phyloP scores from a whole-genome alignment of 2,329 filamentous ascomycete species.

The Trichoderma sp. region DNA sequence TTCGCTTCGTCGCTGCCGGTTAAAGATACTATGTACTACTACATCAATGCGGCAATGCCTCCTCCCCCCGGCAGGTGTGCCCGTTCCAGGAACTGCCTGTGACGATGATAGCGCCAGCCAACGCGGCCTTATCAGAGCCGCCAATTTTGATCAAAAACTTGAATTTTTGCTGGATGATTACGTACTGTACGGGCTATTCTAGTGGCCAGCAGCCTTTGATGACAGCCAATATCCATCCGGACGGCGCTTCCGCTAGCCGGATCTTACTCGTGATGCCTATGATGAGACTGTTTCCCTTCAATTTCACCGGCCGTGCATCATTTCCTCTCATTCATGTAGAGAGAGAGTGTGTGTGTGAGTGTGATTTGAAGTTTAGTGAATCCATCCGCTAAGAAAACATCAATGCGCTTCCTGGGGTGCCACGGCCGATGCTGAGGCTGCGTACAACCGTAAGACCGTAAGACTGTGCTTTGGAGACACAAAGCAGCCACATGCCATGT shows the following conservation, averaged over 20 bases:
- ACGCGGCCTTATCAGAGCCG: not conserved
- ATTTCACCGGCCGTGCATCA: not conserved
- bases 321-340: not conserved
- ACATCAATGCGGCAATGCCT: conserved; percentile 16
- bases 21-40: no score
- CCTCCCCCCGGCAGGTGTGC: conserved; percentile 3
- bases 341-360: not conserved
- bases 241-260: not conserved
- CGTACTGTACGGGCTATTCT: not conserved
- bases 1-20: not conserved
- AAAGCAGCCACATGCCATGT: not conserved
- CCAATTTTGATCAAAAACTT: not conserved
- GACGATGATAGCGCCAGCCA: not conserved
- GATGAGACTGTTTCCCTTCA: not conserved
- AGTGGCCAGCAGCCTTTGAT: not conserved
- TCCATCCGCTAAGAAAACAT: not conserved
- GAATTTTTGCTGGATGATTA: not conserved
- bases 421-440: not conserved
- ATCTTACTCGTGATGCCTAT: conserved; percentile 6
- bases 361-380: not conserved
- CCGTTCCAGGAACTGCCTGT: not conserved
- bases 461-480: not conserved
- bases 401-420: not conserved
- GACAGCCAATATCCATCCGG: not conserved
- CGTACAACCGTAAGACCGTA: not conserved